Percentiles rank a stretch among this genome's conserved stretches.
Evolutionary conservation across 2,329 filamentous ascomycete species (phyloP).

Genomic region (Trichoderma gracile): DNA sequence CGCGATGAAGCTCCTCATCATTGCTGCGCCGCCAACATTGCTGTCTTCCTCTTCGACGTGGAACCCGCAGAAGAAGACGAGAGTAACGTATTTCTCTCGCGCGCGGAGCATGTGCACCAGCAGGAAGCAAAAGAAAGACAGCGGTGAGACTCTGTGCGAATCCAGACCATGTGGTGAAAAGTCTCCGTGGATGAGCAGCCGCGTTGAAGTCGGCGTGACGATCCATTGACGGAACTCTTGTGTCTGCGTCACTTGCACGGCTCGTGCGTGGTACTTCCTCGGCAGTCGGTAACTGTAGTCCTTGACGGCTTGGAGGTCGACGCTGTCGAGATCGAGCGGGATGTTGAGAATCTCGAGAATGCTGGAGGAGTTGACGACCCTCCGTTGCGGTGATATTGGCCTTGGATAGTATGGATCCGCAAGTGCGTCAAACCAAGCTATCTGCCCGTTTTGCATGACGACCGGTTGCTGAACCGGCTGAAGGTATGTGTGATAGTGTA

Average conservation of each 20-base stretch:
- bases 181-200: background rate
- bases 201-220: background rate
- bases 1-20: slow-evolving; percentile 17
- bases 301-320: background rate
- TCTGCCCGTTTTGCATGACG: background rate
- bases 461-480: background rate
- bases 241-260: slow-evolving; percentile 10
- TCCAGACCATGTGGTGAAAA: background rate
- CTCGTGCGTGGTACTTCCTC: background rate
- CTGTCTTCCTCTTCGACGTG: slow-evolving; percentile 13
- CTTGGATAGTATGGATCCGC: background rate
- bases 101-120: background rate
- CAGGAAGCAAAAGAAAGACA: slow-evolving; percentile 8
- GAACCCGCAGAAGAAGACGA: slow-evolving; percentile 14
- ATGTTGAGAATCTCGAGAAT: background rate
- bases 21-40: background rate
- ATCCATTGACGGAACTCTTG: slow-evolving; percentile 13
- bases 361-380: background rate
- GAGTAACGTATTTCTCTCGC: background rate
- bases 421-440: background rate
- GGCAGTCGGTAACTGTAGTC: slow-evolving; percentile 3
- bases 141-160: background rate
- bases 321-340: background rate
- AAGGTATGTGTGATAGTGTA: background rate
- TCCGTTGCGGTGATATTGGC: background rate